A percentile compares a stretch with the other conserved stretches of the same genome.
Conservation (phyloP, 2,329 filamentous ascomycete species). For the Metarhizium guizhouense region DNA sequence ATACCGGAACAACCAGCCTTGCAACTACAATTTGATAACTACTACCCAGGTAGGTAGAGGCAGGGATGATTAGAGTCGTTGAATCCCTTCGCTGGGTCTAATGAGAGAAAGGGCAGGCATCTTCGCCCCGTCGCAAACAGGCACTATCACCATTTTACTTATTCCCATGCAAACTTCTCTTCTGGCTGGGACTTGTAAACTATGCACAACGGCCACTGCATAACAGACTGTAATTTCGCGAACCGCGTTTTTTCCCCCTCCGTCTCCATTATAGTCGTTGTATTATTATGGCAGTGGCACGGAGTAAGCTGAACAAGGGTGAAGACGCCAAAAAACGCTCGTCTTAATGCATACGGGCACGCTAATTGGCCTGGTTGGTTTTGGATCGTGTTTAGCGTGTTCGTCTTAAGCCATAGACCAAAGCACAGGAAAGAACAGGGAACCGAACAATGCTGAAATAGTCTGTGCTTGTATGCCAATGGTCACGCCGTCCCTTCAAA, state of each 20-base stretch:
- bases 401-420: not conserved
- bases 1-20: not conserved
- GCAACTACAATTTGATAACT: no score
- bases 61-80: not conserved
- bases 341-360: not conserved
- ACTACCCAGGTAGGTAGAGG: not conserved
- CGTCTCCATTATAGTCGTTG: no score
- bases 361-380: no score
- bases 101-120: not conserved
- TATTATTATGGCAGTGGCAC: no score
- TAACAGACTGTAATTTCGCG: conserved; percentile 2
- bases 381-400: not conserved
- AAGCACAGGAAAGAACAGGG: not conserved
- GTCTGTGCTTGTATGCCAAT: not conserved
- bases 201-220: not conserved
- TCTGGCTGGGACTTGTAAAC: not conserved
- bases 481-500: not conserved
- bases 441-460: not conserved
- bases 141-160: no score
- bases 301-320: not conserved
- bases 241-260: not conserved
- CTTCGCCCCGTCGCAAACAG: not conserved
- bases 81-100: not conserved
- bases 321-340: conserved; percentile 1
- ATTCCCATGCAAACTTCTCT: not conserved